These are phyloP conservation scores for Globisporangium apiculatum DNA, from an alignment of 352 stramenopile species.

Conservation along the genomic window DNA sequence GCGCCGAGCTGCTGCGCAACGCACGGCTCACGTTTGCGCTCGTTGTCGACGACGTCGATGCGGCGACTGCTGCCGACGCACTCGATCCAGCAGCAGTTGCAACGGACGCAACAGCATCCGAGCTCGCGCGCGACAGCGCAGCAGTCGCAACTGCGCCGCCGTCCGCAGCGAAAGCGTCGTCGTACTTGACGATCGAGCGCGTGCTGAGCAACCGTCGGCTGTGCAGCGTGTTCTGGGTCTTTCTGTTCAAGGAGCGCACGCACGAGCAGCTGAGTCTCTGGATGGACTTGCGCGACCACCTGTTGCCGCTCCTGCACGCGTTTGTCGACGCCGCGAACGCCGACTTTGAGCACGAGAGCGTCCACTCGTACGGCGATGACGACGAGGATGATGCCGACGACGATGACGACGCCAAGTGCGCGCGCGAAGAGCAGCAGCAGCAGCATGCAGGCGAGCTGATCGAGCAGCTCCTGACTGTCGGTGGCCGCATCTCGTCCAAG, in stretches of 20 bases:
- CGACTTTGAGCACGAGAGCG: constrained; percentile 17
- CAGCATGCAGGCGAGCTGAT: constrained; percentile 53
- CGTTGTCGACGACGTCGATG: constrained; percentile 11
- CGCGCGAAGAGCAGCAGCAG: constrained; percentile 1
- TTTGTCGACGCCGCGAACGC: constrained; percentile 38
- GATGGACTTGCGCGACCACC: constrained; percentile 75
- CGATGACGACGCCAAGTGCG: constrained; percentile 9
- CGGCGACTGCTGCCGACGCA: background rate
- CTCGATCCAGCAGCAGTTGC: constrained; percentile 11
- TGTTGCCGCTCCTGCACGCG: constrained; percentile 52
- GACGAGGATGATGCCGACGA: constrained; percentile 17
- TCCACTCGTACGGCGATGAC: background rate
- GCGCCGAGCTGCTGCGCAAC: constrained; percentile 42
- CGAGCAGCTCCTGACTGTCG: constrained; percentile 53
- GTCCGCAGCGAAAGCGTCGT: constrained; percentile 18
- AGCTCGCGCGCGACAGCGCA: constrained; percentile 3
- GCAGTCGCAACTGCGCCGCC: constrained; percentile 3
- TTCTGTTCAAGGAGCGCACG: constrained; percentile 79
- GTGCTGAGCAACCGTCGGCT: constrained; percentile 69
- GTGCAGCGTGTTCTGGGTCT: constrained; percentile 85
- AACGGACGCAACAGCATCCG: constrained; percentile 9
- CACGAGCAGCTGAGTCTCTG: constrained; percentile 78
- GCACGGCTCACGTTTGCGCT: constrained; percentile 49
- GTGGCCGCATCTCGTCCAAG: constrained; percentile 50
- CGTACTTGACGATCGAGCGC: constrained; percentile 64